A percentile compares a stretch with the other conserved stretches of the same genome.
phyloP scores from a whole-genome alignment of 2,329 filamentous ascomycete species.

The Aspergillus vadensis region DNA sequence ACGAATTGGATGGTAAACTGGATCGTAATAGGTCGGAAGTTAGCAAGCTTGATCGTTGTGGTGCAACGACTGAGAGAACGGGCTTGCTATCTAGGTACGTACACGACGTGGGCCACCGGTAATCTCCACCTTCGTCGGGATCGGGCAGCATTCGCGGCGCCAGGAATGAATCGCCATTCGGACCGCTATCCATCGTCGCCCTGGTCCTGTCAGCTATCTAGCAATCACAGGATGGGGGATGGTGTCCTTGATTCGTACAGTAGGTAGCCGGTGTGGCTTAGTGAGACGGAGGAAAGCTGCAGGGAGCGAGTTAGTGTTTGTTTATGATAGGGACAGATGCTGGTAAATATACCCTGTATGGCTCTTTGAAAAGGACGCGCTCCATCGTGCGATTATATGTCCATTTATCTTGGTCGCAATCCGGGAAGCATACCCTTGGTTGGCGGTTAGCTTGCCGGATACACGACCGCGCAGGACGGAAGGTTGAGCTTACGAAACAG shows the following conservation, averaged over 20 bases:
- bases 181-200: slow-evolving; percentile 40
- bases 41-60: background rate
- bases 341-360: slow-evolving; percentile 32
- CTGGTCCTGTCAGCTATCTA: slow-evolving; percentile 27
- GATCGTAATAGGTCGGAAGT: background rate
- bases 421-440: slow-evolving; percentile 36
- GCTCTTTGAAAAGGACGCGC: slow-evolving; percentile 34
- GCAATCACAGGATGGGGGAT: background rate
- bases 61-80: background rate
- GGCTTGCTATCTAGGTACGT: slow-evolving; percentile 12
- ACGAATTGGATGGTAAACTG: slow-evolving; percentile 31
- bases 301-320: background rate
- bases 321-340: background rate
- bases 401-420: slow-evolving; percentile 34
- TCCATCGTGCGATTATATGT: slow-evolving; percentile 38
- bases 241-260: slow-evolving; percentile 27
- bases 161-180: slow-evolving; percentile 35
- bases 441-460: slow-evolving; percentile 7
- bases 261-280: slow-evolving; percentile 39
- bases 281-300: slow-evolving; percentile 40
- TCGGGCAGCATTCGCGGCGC: slow-evolving; percentile 34
- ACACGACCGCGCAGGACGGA: background rate
- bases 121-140: slow-evolving; percentile 35
- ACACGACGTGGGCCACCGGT: slow-evolving; percentile 36
- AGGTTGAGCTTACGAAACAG: slow-evolving; percentile 34